Percentiles rank a stretch among this genome's conserved stretches.
These are phyloP conservation scores for Dillenia suffruticosa DNA, from an alignment of 164 flowering plant species.

Conservation along the genomic window DNA sequence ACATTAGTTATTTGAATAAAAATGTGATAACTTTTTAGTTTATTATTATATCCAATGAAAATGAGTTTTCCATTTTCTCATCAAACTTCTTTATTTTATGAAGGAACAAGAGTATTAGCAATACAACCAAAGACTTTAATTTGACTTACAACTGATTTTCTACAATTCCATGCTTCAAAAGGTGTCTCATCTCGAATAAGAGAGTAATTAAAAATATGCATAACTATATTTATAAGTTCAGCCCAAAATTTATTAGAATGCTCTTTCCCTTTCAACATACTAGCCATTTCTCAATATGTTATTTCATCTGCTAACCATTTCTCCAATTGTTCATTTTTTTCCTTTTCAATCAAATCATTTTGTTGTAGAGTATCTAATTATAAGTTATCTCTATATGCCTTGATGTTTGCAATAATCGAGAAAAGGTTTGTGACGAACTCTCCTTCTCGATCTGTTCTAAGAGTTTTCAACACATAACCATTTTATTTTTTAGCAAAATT, in stretches of 20 bases:
- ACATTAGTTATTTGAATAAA: slow-evolving; percentile 1
- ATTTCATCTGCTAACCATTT: no score
- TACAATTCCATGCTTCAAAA: slow-evolving; percentile 7
- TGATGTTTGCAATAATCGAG: not conserved
- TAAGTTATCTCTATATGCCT: slow-evolving; percentile 5
- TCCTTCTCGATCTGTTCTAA: slow-evolving; percentile 7
- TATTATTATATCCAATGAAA: no score
- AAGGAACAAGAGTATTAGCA: slow-evolving; percentile 8
- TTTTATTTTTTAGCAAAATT: slow-evolving; percentile 13
- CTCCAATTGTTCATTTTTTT: no score
- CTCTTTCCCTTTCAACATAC: no score
- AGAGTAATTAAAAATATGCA: not conserved
- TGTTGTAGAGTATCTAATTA: not conserved
- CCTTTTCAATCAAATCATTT: not conserved
- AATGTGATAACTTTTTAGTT: slow-evolving; percentile 1
- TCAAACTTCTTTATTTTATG: slow-evolving; percentile 5
- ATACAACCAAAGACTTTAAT: slow-evolving; percentile 5
- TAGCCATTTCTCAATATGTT: no score
- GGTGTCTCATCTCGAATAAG: not conserved
- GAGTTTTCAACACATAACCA: slow-evolving; percentile 2
- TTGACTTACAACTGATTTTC: no score
- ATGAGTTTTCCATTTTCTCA: slow-evolving; percentile 2
- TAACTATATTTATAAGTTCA: not conserved
- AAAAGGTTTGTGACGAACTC: slow-evolving; percentile 11
- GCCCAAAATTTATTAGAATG: slow-evolving; percentile 1